These are phyloP conservation scores for Senna tora DNA, from an alignment of 306 rosid species.

Conservation along the genomic window DNA sequence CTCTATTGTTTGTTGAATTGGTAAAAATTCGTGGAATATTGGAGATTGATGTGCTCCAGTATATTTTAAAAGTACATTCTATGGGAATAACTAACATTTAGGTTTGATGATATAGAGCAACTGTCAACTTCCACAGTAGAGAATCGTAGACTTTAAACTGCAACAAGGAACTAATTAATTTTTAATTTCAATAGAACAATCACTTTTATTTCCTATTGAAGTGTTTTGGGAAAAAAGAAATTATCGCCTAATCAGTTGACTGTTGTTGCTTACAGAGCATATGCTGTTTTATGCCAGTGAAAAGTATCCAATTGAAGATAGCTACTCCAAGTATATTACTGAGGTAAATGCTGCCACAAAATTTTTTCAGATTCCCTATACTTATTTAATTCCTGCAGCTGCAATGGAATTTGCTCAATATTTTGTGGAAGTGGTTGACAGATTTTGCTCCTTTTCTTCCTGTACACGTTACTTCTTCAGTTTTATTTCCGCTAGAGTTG, in stretches of 20 bases:
- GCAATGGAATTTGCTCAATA: conserved; percentile 23
- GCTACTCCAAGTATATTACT: conserved; percentile 84
- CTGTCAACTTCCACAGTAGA: background rate
- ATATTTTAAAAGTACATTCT: background rate
- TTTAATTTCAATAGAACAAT: background rate
- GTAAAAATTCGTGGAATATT: background rate
- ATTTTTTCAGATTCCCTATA: background rate
- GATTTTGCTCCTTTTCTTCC: conserved; percentile 6
- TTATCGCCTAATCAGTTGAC: conserved; percentile 26
- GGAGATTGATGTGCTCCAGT: background rate
- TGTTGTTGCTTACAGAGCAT: conserved; percentile 67
- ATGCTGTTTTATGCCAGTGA: conserved; percentile 99
- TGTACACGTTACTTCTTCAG: background rate
- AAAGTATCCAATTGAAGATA: conserved; percentile 89
- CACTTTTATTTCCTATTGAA: background rate
- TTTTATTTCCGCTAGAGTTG: conserved; percentile 22
- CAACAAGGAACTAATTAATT: background rate
- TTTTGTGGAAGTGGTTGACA: background rate
- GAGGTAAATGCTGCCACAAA: conserved; percentile 63
- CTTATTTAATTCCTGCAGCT: background rate
- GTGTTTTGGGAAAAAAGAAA: background rate
- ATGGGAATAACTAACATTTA: background rate
- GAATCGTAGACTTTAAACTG: background rate
- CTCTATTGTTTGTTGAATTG: background rate
- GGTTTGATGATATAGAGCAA: background rate